Conservation (phyloP, 2,329 filamentous ascomycete genomes). For the Rhinocladiella similis region DNA sequence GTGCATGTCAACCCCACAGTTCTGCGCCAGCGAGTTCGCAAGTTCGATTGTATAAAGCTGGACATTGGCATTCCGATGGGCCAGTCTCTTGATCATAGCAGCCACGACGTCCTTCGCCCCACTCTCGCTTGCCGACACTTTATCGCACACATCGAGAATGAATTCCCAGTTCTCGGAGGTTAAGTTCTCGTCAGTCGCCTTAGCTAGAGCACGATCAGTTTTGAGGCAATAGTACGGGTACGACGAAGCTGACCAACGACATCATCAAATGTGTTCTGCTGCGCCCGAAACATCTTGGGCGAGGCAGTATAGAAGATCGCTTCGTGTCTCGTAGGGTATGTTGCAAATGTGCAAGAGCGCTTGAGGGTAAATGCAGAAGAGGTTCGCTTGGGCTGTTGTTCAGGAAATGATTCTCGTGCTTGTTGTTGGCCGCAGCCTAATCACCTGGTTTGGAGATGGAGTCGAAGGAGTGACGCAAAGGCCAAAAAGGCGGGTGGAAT, state of each 20-base stretch:
- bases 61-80: conserved; percentile 92
- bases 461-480: conserved; percentile 5
- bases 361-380: neutral
- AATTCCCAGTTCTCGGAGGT: conserved; percentile 80
- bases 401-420: conserved; percentile 44
- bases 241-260: conserved; percentile 58
- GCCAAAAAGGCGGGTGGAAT: neutral
- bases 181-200: conserved; percentile 96
- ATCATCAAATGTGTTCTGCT: conserved; percentile 70
- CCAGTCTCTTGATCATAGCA: conserved; percentile 86
- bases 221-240: neutral
- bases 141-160: conserved; percentile 65
- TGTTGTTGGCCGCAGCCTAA: conserved; percentile 55
- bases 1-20: conserved; percentile 84
- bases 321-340: neutral
- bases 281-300: conserved; percentile 56
- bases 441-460: conserved; percentile 57
- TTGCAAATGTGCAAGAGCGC: neutral
- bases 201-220: conserved; percentile 52
- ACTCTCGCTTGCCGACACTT: conserved; percentile 51
- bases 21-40: conserved; percentile 87
- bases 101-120: conserved; percentile 74
- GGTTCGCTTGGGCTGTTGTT: neutral
- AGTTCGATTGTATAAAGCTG: conserved; percentile 92
- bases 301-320: neutral